Conservation (phyloP, 2,329 filamentous ascomycete species). For the Nemania sp. region DNA sequence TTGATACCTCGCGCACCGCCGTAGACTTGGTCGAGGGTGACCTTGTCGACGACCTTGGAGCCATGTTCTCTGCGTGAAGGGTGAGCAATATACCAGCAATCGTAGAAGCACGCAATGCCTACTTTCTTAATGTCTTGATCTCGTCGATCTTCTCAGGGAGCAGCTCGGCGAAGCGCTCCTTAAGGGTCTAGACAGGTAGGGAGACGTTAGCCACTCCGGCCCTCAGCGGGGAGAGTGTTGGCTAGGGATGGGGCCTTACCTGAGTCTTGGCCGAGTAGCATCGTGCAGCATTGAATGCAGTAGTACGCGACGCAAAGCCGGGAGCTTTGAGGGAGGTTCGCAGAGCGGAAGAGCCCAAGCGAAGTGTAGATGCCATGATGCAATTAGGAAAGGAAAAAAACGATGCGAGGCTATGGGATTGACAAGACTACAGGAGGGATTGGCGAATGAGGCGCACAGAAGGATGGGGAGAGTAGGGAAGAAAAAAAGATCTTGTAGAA, state of each 20-base stretch:
- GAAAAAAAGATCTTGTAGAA: conserved; percentile 40
- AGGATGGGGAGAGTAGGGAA: conserved; percentile 22
- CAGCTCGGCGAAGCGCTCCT: conserved; percentile 97
- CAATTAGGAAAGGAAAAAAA: conserved; percentile 29
- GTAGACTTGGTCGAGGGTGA: conserved; percentile 99
- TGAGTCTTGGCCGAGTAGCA: conserved; percentile 92
- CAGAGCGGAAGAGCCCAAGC: conserved; percentile 84
- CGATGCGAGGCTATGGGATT: conserved; percentile 27
- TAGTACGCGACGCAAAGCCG: conserved; percentile 74
- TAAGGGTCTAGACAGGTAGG: conserved; percentile 76
- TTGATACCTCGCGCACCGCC: conserved; percentile 99
- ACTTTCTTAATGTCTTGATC: conserved; percentile 99
- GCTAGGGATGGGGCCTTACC: conserved; percentile 64
- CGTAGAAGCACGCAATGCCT: conserved; percentile 55
- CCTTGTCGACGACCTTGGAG: conserved; percentile 94
- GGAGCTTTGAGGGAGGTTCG: conserved; percentile 78
- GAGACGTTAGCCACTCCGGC: conserved; percentile 42
- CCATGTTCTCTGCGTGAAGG: conserved; percentile 79
- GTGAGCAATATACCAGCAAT: conserved; percentile 45
- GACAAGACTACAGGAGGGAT: conserved; percentile 25
- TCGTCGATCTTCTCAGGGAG: conserved; percentile 97
- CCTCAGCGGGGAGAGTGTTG: conserved; percentile 34
- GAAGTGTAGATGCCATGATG: conserved; percentile 85
- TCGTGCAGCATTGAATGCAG: conserved; percentile 84
- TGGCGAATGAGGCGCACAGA: conserved; percentile 33